These are phyloP conservation scores for Gonapodya prolifera DNA, from an alignment of 192 early-diverging fungal genomes.

Conservation along the genomic window DNA sequence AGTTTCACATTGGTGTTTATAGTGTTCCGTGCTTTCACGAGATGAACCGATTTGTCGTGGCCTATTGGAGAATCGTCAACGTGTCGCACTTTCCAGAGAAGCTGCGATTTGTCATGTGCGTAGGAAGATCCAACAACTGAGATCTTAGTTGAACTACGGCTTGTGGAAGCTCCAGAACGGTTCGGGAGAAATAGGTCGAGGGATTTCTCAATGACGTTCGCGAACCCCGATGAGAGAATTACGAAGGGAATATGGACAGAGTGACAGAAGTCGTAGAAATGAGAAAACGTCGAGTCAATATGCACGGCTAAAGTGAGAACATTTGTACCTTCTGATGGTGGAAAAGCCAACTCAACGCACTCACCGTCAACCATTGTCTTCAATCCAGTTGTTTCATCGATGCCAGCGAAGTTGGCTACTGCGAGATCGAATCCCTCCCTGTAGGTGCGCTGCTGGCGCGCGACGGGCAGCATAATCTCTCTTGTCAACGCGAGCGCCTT, in stretches of 20 bases:
- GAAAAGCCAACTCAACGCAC: neutral
- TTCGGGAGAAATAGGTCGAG: neutral
- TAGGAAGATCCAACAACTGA: neutral
- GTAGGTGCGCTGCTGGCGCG: neutral
- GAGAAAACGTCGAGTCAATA: neutral
- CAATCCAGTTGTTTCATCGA: neutral
- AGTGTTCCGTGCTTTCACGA: neutral
- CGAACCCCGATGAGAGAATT: conserved; percentile 3
- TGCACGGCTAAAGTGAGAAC: neutral
- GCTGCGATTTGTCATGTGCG: neutral
- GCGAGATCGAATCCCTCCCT: neutral
- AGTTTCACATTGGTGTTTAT: neutral
- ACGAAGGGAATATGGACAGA: neutral
- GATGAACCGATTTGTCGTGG: neutral
- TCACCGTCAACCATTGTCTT: neutral
- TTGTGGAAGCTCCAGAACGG: neutral
- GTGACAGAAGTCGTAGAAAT: neutral
- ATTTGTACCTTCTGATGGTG: neutral
- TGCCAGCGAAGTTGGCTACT: neutral
- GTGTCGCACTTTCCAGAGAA: neutral
- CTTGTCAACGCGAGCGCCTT: neutral
- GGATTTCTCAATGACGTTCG: neutral
- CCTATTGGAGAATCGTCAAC: neutral
- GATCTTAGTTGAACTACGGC: neutral
- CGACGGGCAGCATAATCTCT: neutral